These are phyloP conservation scores for Diddensiella transvaalensis DNA, from an alignment of 805 yeast genomes.

Conservation along the genomic window DNA sequence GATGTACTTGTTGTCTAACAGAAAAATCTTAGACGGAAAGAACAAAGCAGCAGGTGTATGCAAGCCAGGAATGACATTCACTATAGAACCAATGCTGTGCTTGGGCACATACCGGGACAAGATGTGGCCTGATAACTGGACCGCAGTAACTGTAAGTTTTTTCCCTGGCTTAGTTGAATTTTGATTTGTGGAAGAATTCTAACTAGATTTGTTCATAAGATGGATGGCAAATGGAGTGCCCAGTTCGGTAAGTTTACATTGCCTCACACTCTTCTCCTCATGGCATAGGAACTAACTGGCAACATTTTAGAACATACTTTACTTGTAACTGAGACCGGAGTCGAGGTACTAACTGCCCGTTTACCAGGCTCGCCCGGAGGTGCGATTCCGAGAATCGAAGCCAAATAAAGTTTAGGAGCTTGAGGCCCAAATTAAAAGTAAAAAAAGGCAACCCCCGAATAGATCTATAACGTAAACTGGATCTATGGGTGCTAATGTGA, in stretches of 20 bases:
- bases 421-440: not conserved
- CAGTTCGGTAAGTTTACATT: slow-evolving; percentile 58
- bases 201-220: not conserved
- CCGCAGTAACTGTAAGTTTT: slow-evolving; percentile 64
- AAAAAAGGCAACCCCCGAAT: not conserved
- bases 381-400: slow-evolving; percentile 23
- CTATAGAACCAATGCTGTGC: slow-evolving; percentile 96
- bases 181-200: not conserved
- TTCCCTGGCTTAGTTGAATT: too few relatives aligned
- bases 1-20: not conserved
- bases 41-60: slow-evolving; percentile 92
- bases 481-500: too few relatives aligned
- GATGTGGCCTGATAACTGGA: slow-evolving; percentile 98
- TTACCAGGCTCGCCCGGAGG: slow-evolving; percentile 86
- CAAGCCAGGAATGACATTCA: slow-evolving; percentile 94
- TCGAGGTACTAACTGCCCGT: slow-evolving; percentile 84
- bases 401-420: not conserved
- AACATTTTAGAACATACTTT: slow-evolving; percentile 62
- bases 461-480: too few relatives aligned
- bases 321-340: slow-evolving; percentile 89
- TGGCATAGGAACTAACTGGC: too few relatives aligned
- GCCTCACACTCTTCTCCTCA: not conserved
- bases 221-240: slow-evolving; percentile 83
- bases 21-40: slow-evolving; percentile 49
- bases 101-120: slow-evolving; percentile 76